Evolutionary conservation across 1,284 basidiomycete species (phyloP).

Genomic region (Ceratobasidium sp.): DNA sequence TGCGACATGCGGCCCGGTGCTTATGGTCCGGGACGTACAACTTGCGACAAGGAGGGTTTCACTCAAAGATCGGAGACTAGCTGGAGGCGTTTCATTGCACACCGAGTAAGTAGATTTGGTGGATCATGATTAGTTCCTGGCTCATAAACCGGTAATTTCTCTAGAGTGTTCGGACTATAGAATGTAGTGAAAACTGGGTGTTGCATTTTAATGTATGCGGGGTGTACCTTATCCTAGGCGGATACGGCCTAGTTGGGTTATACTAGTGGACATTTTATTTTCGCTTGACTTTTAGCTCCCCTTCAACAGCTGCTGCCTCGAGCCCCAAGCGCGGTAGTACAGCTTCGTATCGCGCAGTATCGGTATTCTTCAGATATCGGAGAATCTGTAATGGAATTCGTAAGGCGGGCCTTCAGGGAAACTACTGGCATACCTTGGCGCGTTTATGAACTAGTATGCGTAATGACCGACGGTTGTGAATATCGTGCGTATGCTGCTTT

Average conservation of each 20-base stretch:
- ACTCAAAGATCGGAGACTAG: not conserved
- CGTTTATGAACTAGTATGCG: slow-evolving; percentile 34
- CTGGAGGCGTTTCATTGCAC: not conserved
- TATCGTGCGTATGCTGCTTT: slow-evolving; percentile 24
- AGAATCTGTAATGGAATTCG: slow-evolving; percentile 7
- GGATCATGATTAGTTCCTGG: not conserved
- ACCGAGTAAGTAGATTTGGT: not conserved
- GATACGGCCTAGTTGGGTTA: too few species aligned
- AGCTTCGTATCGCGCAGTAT: slow-evolving; percentile 10
- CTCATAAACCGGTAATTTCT: not conserved
- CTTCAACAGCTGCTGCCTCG: slow-evolving; percentile 29
- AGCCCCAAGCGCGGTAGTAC: slow-evolving; percentile 28
- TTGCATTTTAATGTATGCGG: not conserved
- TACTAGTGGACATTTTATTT: not conserved
- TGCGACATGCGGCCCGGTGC: too few species aligned
- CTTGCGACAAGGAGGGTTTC: not conserved
- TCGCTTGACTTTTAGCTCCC: not conserved
- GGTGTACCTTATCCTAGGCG: too few species aligned
- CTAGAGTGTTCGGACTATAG: not conserved
- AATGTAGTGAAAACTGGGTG: too few species aligned
- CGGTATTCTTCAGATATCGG: slow-evolving; percentile 16
- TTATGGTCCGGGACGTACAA: not conserved
- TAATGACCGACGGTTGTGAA: slow-evolving; percentile 34
- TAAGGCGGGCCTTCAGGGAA: not conserved
- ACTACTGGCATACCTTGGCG: slow-evolving; percentile 7